Conservation (phyloP, 2,329 filamentous ascomycete genomes). For the Tolypocladium capitatum region DNA sequence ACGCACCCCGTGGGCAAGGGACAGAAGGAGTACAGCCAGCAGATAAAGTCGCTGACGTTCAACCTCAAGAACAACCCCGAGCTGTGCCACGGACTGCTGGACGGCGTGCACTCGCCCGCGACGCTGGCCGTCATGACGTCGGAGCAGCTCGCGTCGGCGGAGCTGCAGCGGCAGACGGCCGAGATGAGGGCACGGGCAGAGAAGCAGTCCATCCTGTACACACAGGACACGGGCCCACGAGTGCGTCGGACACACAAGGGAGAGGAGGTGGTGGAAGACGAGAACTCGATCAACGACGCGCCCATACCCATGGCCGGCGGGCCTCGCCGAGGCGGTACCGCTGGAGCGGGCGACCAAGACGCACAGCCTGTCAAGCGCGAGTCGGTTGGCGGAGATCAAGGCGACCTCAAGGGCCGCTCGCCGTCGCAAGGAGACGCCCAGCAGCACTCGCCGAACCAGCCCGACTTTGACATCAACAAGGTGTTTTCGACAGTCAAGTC, state of each 20-base stretch:
- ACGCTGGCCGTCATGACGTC: slow-evolving; percentile 76
- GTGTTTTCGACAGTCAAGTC: slow-evolving; percentile 77
- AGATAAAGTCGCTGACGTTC: slow-evolving; percentile 65
- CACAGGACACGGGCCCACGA: slow-evolving; percentile 56
- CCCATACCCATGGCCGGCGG: slow-evolving; percentile 14
- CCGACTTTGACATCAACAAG: slow-evolving; percentile 70
- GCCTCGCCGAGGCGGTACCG: slow-evolving; percentile 4
- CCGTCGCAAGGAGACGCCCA: slow-evolving; percentile 30
- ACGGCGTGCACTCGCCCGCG: slow-evolving; percentile 56
- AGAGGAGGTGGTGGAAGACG: slow-evolving; percentile 76
- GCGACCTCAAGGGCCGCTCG: slow-evolving; percentile 17
- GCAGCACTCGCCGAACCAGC: slow-evolving; percentile 38
- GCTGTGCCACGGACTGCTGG: slow-evolving; percentile 63
- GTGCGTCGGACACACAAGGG: slow-evolving; percentile 90
- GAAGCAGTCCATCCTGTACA: slow-evolving; percentile 72
- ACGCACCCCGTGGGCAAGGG: slow-evolving; percentile 33
- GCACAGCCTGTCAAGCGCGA: slow-evolving; percentile 21
- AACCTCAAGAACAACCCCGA: slow-evolving; percentile 84
- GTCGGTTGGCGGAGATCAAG: slow-evolving; percentile 14
- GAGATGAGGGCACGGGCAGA: slow-evolving; percentile 67
- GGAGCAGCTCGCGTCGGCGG: slow-evolving; percentile 84
- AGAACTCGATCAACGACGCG: slow-evolving; percentile 33
- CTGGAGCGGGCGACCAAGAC: slow-evolving; percentile 3
- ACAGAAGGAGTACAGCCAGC: slow-evolving; percentile 38
- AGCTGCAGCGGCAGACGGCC: slow-evolving; percentile 66